Evolutionary conservation across 257 asterid genomes (phyloP), one percentile per base, ranked within the genome.

Genomic region (Gardenia jasminoides): DNA sequence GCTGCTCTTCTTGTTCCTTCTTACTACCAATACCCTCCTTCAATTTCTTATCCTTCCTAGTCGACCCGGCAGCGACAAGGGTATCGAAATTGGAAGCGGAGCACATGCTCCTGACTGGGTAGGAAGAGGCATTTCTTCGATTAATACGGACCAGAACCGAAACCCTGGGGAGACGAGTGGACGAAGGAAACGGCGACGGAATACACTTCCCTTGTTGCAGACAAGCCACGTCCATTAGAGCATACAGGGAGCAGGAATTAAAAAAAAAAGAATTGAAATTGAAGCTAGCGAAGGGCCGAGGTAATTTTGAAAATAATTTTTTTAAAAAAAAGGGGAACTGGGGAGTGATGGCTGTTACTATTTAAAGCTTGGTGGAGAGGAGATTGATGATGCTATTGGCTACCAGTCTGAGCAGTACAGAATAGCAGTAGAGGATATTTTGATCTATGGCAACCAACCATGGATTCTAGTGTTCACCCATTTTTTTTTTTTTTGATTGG

Each of bases 61-160:
- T 52, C 47, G 81, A 70, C 8, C 88, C 86, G 39, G 87, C 78
- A 4, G 41, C 41, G 36, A 90, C 79, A 56, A 91, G 87, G 22
- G 95, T 89, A 52, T 96, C 96, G 33, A 92, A 88, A 68, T 87
- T 88, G 22, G 90, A 87, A 84, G 90, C 90, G 44, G 88, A 87
- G 80, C 86, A 87, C 85, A 79, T 80, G 54, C 64, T 80, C 56
- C 77, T 83, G 43, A 89, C 82, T 56, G 87, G 77, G 75, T 39
- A 66, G 13, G 50, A 76, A 9, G 72, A 66, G 28, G 77, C 74
- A 66, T 66, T 75, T 50, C 26, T 85, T 24, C 79, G 86, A 76
- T 70, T 83, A 47, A 67, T 79, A 70, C 70, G 44, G 58, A 85
- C 54, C 10, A 87, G 80, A 66, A 83, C 26, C 33, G 90, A 85